Evolutionary conservation across 768 basidiomycete species (phyloP).

Genomic region (Naematelia encephala): DNA sequence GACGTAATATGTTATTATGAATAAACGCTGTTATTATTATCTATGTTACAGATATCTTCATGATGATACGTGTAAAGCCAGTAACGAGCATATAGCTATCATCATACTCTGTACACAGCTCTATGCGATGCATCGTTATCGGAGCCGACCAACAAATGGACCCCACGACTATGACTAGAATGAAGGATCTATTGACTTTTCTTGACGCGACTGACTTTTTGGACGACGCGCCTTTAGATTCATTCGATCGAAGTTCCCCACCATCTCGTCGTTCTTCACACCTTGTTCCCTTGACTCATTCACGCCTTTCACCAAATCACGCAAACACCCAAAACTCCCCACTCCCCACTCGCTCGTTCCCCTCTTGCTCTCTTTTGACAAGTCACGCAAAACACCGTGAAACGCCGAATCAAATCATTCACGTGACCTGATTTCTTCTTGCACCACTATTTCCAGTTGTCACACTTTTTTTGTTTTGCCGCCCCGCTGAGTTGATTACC

Average conservation of each 20-base stretch:
- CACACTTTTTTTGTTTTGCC: not conserved
- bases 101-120: too few species aligned
- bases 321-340: not conserved
- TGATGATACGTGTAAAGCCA: too few species aligned
- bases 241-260: not conserved
- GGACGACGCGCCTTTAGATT: not conserved
- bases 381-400: not conserved
- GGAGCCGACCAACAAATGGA: too few species aligned
- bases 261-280: constrained; percentile 2
- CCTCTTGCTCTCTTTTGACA: not conserved
- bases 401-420: constrained; percentile 1
- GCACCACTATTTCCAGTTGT: not conserved
- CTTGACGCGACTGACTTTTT: constrained; percentile 7
- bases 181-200: too few species aligned
- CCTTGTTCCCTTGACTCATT: not conserved
- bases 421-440: not conserved
- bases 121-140: too few species aligned
- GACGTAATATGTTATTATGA: too few species aligned
- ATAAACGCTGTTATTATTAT: too few species aligned
- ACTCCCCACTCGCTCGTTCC: not conserved
- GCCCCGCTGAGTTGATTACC: not conserved
- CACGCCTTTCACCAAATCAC: not conserved
- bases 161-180: too few species aligned
- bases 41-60: too few species aligned
- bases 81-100: too few species aligned